phyloP scores from a whole-genome alignment of 2,329 filamentous ascomycete species.

The Fragosphaeria purpurea region DNA sequence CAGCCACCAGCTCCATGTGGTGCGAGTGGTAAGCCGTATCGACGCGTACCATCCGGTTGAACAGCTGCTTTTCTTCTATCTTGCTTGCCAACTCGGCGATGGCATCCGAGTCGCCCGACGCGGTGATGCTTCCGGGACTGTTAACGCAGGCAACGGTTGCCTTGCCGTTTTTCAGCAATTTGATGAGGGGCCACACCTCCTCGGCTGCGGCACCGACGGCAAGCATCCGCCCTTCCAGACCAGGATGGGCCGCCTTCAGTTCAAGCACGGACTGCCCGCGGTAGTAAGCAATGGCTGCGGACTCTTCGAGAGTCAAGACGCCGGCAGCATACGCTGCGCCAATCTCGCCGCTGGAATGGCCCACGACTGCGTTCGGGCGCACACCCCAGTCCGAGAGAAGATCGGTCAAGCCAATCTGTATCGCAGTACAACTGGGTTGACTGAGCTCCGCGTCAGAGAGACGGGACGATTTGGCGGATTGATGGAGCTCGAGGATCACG shows the following conservation, averaged over 20 bases:
- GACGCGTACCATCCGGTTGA: conserved; percentile 25
- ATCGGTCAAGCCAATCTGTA: conserved; percentile 22
- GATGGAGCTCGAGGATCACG: conserved; percentile 5
- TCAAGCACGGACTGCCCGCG: conserved; percentile 15
- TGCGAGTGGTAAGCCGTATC: conserved; percentile 28
- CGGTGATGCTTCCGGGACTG: conserved; percentile 25
- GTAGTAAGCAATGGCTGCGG: conserved; percentile 15
- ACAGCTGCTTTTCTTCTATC: conserved; percentile 8
- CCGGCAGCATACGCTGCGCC: conserved; percentile 21
- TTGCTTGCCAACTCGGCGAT: conserved; percentile 16
- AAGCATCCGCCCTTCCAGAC: conserved; percentile 27
- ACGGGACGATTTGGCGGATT: neutral
- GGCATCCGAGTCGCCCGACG: conserved; percentile 28
- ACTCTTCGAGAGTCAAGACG: conserved; percentile 11
- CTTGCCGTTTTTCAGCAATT: conserved; percentile 7
- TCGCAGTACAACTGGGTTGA: conserved; percentile 21
- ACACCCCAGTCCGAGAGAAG: conserved; percentile 18
- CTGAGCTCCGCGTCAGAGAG: conserved; percentile 11
- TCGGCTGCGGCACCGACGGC: conserved; percentile 25
- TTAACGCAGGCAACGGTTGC: conserved; percentile 7
- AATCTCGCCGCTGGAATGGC: conserved; percentile 27
- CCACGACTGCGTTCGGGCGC: conserved; percentile 17
- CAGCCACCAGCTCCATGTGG: conserved; percentile 20
- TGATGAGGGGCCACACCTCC: conserved; percentile 21
- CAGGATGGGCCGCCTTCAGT: conserved; percentile 17